These are phyloP conservation scores for Chernovozyma aurita DNA, from an alignment of 1,139 yeast genomes.

Conservation along the genomic window DNA sequence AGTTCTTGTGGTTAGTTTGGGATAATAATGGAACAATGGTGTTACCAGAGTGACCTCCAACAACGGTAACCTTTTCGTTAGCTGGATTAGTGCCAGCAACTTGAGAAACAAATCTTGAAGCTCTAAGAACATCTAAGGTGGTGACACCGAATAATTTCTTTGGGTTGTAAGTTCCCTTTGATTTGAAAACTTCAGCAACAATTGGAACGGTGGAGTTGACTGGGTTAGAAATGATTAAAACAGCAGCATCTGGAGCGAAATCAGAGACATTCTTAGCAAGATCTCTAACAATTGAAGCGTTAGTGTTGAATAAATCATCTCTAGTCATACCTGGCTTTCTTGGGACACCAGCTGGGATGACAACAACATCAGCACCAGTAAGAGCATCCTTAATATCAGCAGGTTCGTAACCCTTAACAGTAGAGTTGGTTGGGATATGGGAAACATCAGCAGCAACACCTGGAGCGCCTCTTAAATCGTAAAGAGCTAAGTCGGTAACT, in stretches of 20 bases:
- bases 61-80: conserved; percentile 69
- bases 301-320: conserved; percentile 90
- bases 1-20: conserved; percentile 47
- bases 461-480: conserved; percentile 85
- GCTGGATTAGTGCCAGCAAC: conserved; percentile 53
- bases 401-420: conserved; percentile 67
- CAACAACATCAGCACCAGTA: conserved; percentile 67
- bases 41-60: conserved; percentile 97
- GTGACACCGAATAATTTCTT: conserved; percentile 88
- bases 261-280: conserved; percentile 78
- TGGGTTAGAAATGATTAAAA: conserved; percentile 86
- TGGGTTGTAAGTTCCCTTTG: conserved; percentile 72
- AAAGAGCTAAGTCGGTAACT: conserved; percentile 66
- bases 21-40: conserved; percentile 89
- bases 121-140: conserved; percentile 84
- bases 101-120: conserved; percentile 73
- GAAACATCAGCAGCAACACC: conserved; percentile 93
- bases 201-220: conserved; percentile 95
- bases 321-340: conserved; percentile 99
- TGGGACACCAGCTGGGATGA: conserved; percentile 96
- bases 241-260: conserved; percentile 68
- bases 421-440: conserved; percentile 81
- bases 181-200: conserved; percentile 79
- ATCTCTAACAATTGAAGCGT: conserved; percentile 84
- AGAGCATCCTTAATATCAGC: conserved; percentile 59